Percentiles rank a stretch among this genome's conserved stretches.
phyloP scores from a whole-genome alignment of 305 asterid species.

The Fraxinus latifolia region DNA sequence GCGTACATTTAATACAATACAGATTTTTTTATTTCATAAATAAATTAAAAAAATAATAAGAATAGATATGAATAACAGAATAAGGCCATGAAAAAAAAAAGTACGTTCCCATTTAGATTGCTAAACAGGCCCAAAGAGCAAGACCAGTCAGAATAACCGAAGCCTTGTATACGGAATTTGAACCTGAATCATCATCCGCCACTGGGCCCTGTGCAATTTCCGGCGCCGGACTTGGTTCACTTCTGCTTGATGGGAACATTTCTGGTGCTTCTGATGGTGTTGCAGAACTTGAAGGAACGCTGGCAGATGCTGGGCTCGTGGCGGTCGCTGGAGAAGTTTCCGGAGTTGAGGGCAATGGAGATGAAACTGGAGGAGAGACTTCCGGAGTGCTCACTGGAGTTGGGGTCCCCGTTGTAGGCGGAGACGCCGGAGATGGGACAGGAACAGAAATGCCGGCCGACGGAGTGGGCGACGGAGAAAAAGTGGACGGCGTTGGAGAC shows the following conservation, averaged over 20 bases:
- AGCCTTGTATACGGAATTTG: slow-evolving; percentile 22
- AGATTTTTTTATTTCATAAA: no score
- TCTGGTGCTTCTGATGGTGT: slow-evolving; percentile 46
- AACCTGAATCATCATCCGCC: slow-evolving; percentile 43
- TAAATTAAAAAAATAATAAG: not conserved
- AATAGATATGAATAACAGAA: slow-evolving; percentile 9
- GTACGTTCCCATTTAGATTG: slow-evolving; percentile 17
- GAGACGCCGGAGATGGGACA: slow-evolving; percentile 45
- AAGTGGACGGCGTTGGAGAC: slow-evolving; percentile 24
- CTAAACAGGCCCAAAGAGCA: slow-evolving; percentile 41
- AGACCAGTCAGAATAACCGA: slow-evolving; percentile 38
- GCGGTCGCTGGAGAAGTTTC: slow-evolving; percentile 42
- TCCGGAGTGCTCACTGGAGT: slow-evolving; percentile 34
- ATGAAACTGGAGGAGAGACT: slow-evolving; percentile 21
- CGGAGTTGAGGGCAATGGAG: slow-evolving; percentile 38
- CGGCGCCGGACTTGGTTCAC: slow-evolving; percentile 37
- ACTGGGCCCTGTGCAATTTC: slow-evolving; percentile 49
- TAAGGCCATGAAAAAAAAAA: not conserved
- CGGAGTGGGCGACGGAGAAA: slow-evolving; percentile 38
- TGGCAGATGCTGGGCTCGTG: slow-evolving; percentile 27
- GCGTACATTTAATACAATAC: not conserved
- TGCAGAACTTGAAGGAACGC: slow-evolving; percentile 48
- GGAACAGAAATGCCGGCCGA: slow-evolving; percentile 37
- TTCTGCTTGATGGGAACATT: slow-evolving; percentile 42
- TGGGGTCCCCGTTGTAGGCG: slow-evolving; percentile 22